Percentiles rank a stretch among this genome's conserved stretches.
These are phyloP conservation scores for Saccharomyces eubayanus DNA, from an alignment of 805 yeast genomes.

Conservation along the genomic window DNA sequence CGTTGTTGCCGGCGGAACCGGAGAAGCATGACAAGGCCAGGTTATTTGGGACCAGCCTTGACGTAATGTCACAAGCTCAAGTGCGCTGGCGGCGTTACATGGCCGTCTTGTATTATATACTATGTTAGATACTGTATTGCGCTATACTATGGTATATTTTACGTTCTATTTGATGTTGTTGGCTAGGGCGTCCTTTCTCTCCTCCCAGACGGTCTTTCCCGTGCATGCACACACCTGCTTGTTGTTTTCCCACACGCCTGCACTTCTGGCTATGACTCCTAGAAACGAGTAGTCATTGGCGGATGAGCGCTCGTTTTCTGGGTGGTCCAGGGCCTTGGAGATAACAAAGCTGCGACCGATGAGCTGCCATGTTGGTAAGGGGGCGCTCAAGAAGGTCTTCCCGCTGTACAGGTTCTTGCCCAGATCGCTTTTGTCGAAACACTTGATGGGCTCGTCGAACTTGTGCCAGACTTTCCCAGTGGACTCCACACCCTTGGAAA, in stretches of 20 bases:
- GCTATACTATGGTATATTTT: neutral
- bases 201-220: conserved; percentile 96
- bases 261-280: conserved; percentile 92
- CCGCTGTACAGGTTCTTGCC: conserved; percentile 32
- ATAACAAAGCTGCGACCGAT: conserved; percentile 56
- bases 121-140: conserved; percentile 38
- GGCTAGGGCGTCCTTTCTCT: conserved; percentile 62
- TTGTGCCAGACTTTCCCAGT: conserved; percentile 47
- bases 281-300: conserved; percentile 40
- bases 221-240: conserved; percentile 90
- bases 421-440: conserved; percentile 30
- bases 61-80: neutral
- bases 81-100: neutral
- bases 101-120: conserved; percentile 17
- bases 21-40: neutral
- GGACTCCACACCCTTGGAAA: conserved; percentile 61
- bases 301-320: conserved; percentile 19
- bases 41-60: neutral
- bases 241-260: conserved; percentile 95
- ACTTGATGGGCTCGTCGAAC: conserved; percentile 26
- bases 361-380: conserved; percentile 45
- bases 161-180: conserved; percentile 16
- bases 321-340: conserved; percentile 14
- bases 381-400: conserved; percentile 39
- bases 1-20: neutral